Conservation (phyloP, 768 basidiomycete genomes). For the Pisolithus orientalis region DNA sequence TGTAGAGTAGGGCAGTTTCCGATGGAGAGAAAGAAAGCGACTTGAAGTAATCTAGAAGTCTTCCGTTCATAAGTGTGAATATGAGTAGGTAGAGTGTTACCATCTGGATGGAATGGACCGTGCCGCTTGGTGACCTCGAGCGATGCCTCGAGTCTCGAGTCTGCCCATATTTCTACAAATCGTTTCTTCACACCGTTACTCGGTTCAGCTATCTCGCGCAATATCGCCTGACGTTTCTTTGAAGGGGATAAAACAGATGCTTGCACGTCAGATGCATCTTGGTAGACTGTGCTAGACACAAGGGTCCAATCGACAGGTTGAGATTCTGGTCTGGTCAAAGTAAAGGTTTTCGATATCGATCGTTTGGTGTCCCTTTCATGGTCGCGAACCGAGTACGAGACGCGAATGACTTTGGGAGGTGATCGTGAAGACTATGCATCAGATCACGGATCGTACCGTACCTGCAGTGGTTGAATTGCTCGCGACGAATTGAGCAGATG, state of each 20-base stretch:
- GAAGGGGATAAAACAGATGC: slow-evolving; percentile 39
- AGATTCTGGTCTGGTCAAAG: slow-evolving; percentile 16
- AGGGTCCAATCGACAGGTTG: slow-evolving; percentile 5
- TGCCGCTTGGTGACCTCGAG: slow-evolving; percentile 55
- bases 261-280: slow-evolving; percentile 30
- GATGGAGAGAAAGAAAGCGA: slow-evolving; percentile 49
- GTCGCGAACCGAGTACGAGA: slow-evolving; percentile 44
- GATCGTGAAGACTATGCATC: background rate
- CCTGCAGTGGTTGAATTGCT: slow-evolving; percentile 11
- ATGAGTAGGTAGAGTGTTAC: slow-evolving; percentile 25
- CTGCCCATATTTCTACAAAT: slow-evolving; percentile 56
- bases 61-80: background rate
- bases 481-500: slow-evolving; percentile 29
- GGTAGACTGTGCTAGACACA: slow-evolving; percentile 8
- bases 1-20: slow-evolving; percentile 49
- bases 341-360: slow-evolving; percentile 35
- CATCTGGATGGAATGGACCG: slow-evolving; percentile 57
- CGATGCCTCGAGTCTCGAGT: slow-evolving; percentile 36
- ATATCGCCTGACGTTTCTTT: slow-evolving; percentile 35
- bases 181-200: slow-evolving; percentile 32
- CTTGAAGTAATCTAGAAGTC: slow-evolving; percentile 43
- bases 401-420: slow-evolving; percentile 32
- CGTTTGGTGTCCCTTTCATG: slow-evolving; percentile 45
- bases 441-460: background rate
- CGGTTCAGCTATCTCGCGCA: slow-evolving; percentile 32